Conservation (phyloP, 345 rosid species). For the Pugionium dolabratum region DNA sequence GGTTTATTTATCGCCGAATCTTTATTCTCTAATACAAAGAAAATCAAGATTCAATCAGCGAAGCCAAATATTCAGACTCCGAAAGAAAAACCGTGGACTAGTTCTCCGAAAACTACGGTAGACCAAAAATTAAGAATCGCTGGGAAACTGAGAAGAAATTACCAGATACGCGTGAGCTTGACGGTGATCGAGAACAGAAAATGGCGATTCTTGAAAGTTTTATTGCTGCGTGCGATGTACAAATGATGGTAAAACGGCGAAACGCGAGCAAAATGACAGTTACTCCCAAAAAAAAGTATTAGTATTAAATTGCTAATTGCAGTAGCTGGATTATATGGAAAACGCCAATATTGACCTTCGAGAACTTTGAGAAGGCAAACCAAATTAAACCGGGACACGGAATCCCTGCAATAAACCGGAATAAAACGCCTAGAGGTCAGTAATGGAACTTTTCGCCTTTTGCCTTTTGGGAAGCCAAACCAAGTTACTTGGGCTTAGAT, state of each 20-base stretch:
- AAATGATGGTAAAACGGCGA: slow-evolving; percentile 5
- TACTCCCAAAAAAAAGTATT: not conserved
- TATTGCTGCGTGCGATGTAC: slow-evolving; percentile 17
- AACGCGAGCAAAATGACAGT: slow-evolving; percentile 7
- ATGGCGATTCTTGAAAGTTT: not conserved
- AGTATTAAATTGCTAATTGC: not conserved
- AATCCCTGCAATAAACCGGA: slow-evolving; percentile 15
- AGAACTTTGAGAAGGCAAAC: slow-evolving; percentile 29
- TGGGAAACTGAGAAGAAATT: slow-evolving; percentile 15
- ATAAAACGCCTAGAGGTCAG: not conserved
- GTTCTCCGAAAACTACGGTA: slow-evolving; percentile 19
- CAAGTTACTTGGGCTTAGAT: not conserved
- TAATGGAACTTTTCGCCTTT: not conserved
- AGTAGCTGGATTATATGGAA: not conserved
- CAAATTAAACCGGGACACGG: slow-evolving; percentile 23
- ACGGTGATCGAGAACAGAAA: slow-evolving; percentile 27
- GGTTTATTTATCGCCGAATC: not conserved
- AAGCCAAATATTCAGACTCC: slow-evolving; percentile 14
- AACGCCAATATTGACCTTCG: slow-evolving; percentile 36
- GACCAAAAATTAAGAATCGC: slow-evolving; percentile 5
- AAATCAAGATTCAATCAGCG: slow-evolving; percentile 21
- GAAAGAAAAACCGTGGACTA: not conserved
- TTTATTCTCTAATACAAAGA: not conserved
- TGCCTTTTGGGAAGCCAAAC: slow-evolving; percentile 2
- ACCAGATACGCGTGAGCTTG: slow-evolving; percentile 35